Evolutionary conservation across 257 asterid species (phyloP).

Genomic region (Paulownia fortunei): DNA sequence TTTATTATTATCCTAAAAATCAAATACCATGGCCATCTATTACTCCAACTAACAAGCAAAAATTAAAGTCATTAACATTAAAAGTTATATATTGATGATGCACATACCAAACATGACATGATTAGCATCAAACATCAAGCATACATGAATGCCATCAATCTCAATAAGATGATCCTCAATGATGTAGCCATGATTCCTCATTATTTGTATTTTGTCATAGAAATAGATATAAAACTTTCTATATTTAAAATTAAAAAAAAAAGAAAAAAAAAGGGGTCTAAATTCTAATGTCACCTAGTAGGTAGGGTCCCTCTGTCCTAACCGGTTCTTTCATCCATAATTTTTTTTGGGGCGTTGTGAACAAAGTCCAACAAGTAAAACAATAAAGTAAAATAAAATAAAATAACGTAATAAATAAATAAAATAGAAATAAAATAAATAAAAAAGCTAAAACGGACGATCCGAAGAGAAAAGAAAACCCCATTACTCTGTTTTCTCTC

Average conservation of each 20-base stretch:
- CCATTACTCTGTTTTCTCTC: conserved; percentile 34
- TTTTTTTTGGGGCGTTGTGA: conserved; percentile 26
- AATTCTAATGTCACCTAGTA: conserved; percentile 16
- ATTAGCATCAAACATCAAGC: conserved; percentile 14
- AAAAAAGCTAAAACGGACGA: conserved; percentile 32
- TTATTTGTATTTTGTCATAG: conserved; percentile 15
- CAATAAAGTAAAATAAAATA: background rate
- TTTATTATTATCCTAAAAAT: background rate
- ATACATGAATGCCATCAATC: conserved; percentile 19
- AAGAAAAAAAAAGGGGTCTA: background rate
- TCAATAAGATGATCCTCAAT: conserved; percentile 16
- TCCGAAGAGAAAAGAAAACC: conserved; percentile 38
- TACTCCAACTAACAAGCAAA: background rate
- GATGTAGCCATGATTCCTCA: conserved; percentile 38
- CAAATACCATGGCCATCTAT: background rate
- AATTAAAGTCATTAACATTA: background rate
- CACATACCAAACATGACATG: conserved; percentile 27
- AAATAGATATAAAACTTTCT: background rate
- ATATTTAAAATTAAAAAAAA: background rate
- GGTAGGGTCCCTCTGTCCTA: conserved; percentile 29
- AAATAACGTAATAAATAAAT: background rate
- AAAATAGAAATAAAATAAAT: background rate
- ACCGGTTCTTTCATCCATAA: conserved; percentile 25
- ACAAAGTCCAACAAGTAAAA: conserved; percentile 21
- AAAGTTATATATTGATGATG: background rate